Evolutionary conservation across 148 eudicot species (phyloP), one percentile per base, ranked within the genome.

Genomic region (Hydrangea macrophylla): DNA sequence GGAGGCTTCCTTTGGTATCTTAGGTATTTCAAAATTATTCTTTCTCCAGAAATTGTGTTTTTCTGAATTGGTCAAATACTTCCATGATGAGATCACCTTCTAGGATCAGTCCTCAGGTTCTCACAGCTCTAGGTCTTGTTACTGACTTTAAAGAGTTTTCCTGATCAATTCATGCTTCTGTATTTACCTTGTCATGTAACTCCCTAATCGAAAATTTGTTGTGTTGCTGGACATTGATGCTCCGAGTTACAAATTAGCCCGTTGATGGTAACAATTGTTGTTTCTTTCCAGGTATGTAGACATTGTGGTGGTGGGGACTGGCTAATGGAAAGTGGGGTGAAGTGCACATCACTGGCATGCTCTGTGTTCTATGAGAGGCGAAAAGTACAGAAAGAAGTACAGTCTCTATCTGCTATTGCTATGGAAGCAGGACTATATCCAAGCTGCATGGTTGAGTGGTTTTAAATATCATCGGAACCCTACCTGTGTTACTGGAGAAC

Each of bases 261-360:
- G 12, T 26, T 51, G 26, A 55, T 22, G 44, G 12, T 28, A 55
- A 25, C 9, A 50, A 28, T 12, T 5, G 5, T 71, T 6, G 28
- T 15, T 54, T 51, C 24, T 68, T 72, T 75, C 71, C 83, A 94
- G 98, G 90, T 90, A 61, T 94, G 98, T 66, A 79, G 92, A 67
- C 90, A 88, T 57, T 94, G 98, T 84, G 97, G 97, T 67, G 98
- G 98, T 67, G 97, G 92, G 11, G 97, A 94, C 72, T 85, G 96
- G 95, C 35, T 82, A 39, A 45, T 86, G 44, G 97, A 94, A 71
- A 88, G 89, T 64, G 89, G 97, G n/a, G 84, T 94, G 70, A 87
- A 85, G 76, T 94, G 97, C 79, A 83, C 81, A 24, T 88, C 98
- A 3, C 85, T 94, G 37, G 97, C 97, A 3, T 94, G 98, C 74